These are phyloP conservation scores for Paraglomus brasilianum DNA, from an alignment of 192 early-diverging fungal genomes.

Conservation along the genomic window DNA sequence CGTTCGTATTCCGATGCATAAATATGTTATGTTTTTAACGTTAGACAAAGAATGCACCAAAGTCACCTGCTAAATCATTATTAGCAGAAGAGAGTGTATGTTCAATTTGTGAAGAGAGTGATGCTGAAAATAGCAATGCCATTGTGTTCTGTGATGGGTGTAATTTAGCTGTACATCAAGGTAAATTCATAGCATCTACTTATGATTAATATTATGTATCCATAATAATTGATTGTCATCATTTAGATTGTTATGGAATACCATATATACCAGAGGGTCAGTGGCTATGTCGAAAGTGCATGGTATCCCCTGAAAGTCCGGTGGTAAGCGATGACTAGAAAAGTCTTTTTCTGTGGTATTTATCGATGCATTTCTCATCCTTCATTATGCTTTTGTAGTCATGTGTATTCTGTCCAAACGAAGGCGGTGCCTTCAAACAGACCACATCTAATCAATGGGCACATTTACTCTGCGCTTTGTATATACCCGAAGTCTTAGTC, in stretches of 20 bases:
- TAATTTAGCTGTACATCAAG: slow-evolving; percentile 98
- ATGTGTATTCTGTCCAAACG: slow-evolving; percentile 91
- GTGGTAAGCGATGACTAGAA: slow-evolving; percentile 48
- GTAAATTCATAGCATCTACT: slow-evolving; percentile 39
- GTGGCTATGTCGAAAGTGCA: slow-evolving; percentile 98
- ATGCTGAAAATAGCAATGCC: slow-evolving; percentile 98
- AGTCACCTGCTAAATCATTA: slow-evolving; percentile 54
- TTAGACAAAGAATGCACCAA: slow-evolving; percentile 80
- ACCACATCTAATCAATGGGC: slow-evolving; percentile 93
- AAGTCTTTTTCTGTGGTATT: neutral
- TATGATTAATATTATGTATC: neutral
- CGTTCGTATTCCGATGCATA: too few relatives aligned
- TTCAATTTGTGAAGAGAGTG: slow-evolving; percentile 96
- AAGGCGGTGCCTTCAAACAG: slow-evolving; percentile 95
- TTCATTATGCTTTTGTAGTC: slow-evolving; percentile 42
- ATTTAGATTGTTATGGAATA: slow-evolving; percentile 94
- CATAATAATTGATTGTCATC: neutral
- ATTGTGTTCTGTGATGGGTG: slow-evolving; percentile 99
- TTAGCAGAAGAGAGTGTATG: slow-evolving; percentile 85
- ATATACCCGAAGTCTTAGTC: slow-evolving; percentile 92
- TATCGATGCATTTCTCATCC: neutral
- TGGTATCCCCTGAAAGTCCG: slow-evolving; percentile 88
- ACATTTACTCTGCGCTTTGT: slow-evolving; percentile 92
- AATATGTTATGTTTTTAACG: neutral
- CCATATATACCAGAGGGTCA: slow-evolving; percentile 99